phyloP scores from a whole-genome alignment of 257 asterid genomes.

The Petunia axillaris region DNA sequence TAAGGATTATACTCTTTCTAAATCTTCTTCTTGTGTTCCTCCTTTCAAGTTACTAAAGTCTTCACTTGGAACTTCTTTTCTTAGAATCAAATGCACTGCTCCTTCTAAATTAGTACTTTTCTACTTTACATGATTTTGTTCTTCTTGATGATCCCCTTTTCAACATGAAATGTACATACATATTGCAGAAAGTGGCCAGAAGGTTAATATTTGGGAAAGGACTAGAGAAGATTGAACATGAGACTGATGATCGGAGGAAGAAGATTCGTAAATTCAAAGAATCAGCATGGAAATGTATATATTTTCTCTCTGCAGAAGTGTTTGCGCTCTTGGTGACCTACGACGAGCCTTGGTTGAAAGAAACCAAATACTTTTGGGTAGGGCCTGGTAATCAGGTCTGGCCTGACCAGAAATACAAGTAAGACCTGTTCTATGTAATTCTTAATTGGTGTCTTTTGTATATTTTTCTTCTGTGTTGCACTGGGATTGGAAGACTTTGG shows the following conservation, averaged over 20 bases:
- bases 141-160: conserved; percentile 28
- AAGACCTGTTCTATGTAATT: conserved; percentile 31
- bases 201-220: conserved; percentile 77
- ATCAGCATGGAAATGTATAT: conserved; percentile 96
- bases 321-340: conserved; percentile 77
- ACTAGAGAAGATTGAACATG: conserved; percentile 46
- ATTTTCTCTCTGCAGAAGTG: conserved; percentile 86
- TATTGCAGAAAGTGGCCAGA: conserved; percentile 71
- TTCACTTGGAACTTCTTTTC: background rate
- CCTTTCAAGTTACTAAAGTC: conserved; percentile 15
- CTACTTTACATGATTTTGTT: background rate
- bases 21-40: background rate
- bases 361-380: conserved; percentile 77
- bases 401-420: conserved; percentile 93
- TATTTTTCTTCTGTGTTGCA: background rate
- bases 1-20: conserved; percentile 1
- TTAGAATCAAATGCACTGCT: background rate
- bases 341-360: conserved; percentile 88
- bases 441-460: conserved; percentile 8
- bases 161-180: conserved; percentile 31
- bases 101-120: background rate
- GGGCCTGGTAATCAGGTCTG: conserved; percentile 90
- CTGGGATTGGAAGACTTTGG: too few species aligned
- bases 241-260: conserved; percentile 61
- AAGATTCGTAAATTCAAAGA: conserved; percentile 87